Evolutionary conservation across 345 rosid genomes (phyloP), one percentile per base, ranked within the genome.

Genomic region (Toxicodendron radicans): DNA sequence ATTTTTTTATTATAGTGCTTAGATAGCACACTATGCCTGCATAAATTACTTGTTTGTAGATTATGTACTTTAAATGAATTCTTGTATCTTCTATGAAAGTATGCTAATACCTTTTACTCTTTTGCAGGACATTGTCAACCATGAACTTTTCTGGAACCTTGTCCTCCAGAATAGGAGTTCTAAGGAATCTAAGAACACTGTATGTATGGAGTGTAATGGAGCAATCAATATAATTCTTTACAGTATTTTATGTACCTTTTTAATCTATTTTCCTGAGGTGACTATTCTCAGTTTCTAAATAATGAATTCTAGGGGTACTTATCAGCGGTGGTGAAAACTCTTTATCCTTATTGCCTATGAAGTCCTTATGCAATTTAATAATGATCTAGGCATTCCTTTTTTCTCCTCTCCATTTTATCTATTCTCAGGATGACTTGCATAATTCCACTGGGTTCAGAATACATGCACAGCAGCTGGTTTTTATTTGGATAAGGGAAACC

Each of bases 141-240:
- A 85, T 90, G 89, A 89, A 88, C 84, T 90, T 91, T 66, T 88
- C 93, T 1, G 98, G 99, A 76, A 78, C 79, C 18, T 85, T 95
- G 79, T 86, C 97, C 54, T 89, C 97, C 18, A 79, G 71, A 83
- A 73, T 93, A 70, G 97, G 95, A 74, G 75, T 79, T 71, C 79
- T 95, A 71, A 84, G n/a, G 62, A 84, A 74, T 49, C 98, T 95
- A 79, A 49, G 76, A 73, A 83, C 98, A 70, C 91, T 93, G 98
- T 95, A 86, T 67, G 98, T 85, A 59, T 71, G 79, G 62, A n/a
- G 33, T 68, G 59, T 66, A 48, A n/a, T 75, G 38, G 54, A 58
- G 58, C 27, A 43, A 64, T 48, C 38, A 45, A 23, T 73, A 32
- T 52, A 48, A 64, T 32, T 58, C 10, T 21, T 57, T 65, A 52